Base-by-base conservation (phyloP, 2,329 filamentous ascomycete genomes). In the Metarhizium rileyi region DNA sequence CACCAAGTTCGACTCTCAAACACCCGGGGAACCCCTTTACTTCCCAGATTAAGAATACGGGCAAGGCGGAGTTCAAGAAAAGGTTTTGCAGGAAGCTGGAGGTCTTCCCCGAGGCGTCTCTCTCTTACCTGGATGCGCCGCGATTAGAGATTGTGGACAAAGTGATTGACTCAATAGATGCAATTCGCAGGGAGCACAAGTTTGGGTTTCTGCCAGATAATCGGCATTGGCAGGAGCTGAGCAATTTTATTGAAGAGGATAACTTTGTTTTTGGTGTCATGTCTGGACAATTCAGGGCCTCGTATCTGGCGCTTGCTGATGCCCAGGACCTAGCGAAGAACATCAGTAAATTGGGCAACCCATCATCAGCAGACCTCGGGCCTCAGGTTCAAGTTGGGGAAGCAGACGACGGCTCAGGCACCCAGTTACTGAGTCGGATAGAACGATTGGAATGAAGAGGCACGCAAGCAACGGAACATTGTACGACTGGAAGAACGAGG, bases 201-300 rank as follows among this genome's bases (percentile, higher is more conserved):
- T 51, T 48, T 22, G 67, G 66, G 2, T 59, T 65, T 46, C 48
- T 68, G 4, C 59, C 56, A 2, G 65, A 70, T 48, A 56, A 58
- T n/a, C 51, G 55, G 7, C 68, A 63, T 25, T 70, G 68, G 68
- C 61, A 58, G n/a, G 50, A 57, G 9, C 58, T 70, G 0, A 44
- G 53, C 18, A 53, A 55, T 12, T 47, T 67, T 8, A 52, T 63
- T 4, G 49, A 44, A 1, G 50, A 62, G 9, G 51, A 62, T 4
- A 60, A 62, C 16, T 66, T 72, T 52, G 59, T 62, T 18, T 53
- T 60, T 4, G 63, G 62, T 1, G 50, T 66, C 2, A 50, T 63
- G 8, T 55, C 56, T 1, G 63, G 63, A 0, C 49, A 54, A 3
- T 50, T 67, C 2, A 53, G 56, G 3, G 52, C 64, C 0, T 36